These are phyloP conservation scores for Solanum raphanifolium DNA, from an alignment of 257 asterid genomes.

Conservation along the genomic window DNA sequence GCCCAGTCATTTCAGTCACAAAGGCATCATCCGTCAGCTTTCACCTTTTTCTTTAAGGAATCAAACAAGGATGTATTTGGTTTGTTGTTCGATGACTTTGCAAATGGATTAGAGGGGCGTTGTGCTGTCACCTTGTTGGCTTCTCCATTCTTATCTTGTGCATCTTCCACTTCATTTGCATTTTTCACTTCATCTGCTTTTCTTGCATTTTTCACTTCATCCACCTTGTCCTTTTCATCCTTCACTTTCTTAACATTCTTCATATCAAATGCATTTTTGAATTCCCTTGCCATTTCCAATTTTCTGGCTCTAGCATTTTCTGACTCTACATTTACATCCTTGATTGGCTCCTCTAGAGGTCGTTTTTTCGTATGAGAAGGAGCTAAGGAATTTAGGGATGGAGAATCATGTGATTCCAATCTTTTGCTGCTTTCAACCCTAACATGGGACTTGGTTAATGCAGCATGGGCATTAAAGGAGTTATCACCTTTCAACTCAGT, in stretches of 20 bases:
- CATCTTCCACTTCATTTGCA: neutral
- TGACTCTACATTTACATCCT: constrained; percentile 14
- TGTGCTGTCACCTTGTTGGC: constrained; percentile 9
- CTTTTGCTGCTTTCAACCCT: constrained; percentile 29
- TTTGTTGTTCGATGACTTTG: constrained; percentile 51
- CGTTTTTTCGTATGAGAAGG: constrained; percentile 18
- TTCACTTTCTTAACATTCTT: constrained; percentile 4
- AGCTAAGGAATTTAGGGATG: constrained; percentile 17
- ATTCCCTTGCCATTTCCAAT: constrained; percentile 23
- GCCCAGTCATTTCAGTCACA: neutral
- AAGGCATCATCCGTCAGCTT: neutral
- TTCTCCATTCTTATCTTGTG: constrained; percentile 9
- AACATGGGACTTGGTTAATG: constrained; percentile 13
- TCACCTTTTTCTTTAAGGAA: constrained; percentile 62
- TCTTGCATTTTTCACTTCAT: neutral
- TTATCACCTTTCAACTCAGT: constrained; percentile 12
- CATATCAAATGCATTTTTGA: constrained; percentile 11
- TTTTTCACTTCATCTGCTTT: neutral
- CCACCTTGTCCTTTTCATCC: neutral
- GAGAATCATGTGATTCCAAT: constrained; percentile 19
- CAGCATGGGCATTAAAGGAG: constrained; percentile 12
- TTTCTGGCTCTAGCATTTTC: constrained; percentile 20
- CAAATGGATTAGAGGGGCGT: constrained; percentile 82
- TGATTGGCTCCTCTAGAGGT: constrained; percentile 22
- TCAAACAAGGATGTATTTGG: constrained; percentile 46